A percentile compares a stretch with the other conserved stretches of the same genome.
phyloP scores from a whole-genome alignment of 2,329 filamentous ascomycete species.

The Fusarium multiceps region DNA sequence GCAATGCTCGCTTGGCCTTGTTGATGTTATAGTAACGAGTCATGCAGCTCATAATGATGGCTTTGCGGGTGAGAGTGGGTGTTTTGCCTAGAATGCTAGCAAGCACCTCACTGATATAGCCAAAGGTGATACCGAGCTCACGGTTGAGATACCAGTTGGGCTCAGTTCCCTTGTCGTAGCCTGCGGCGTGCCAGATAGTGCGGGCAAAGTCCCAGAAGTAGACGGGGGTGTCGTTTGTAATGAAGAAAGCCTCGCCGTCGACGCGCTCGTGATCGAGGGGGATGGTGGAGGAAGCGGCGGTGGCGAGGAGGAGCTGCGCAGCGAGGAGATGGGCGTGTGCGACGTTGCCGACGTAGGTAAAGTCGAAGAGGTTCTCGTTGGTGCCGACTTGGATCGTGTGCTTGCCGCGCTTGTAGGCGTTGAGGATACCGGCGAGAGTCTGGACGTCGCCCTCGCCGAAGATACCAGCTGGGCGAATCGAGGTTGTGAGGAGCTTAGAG shows the following conservation, averaged over 20 bases:
- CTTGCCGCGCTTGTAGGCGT: conserved; percentile 74
- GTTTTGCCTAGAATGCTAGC: conserved; percentile 62
- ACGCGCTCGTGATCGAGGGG: conserved; percentile 79
- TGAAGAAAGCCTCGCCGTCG: conserved; percentile 88
- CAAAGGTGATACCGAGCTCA: conserved; percentile 63
- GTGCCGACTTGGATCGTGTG: conserved; percentile 84
- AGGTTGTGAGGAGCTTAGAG: conserved; percentile 75
- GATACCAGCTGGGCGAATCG: conserved; percentile 88
- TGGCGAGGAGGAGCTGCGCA: conserved; percentile 75
- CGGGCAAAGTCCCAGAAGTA: conserved; percentile 93
- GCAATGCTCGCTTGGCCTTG: conserved; percentile 77
- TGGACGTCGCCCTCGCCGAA: conserved; percentile 91
- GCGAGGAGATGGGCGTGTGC: conserved; percentile 86
- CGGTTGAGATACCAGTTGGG: conserved; percentile 67
- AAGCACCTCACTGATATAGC: conserved; percentile 64
- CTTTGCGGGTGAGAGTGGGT: conserved; percentile 68
- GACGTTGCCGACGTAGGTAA: conserved; percentile 72
- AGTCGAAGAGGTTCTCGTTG: conserved; percentile 72
- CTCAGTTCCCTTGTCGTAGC: conserved; percentile 62
- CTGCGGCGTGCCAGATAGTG: conserved; percentile 76
- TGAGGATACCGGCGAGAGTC: conserved; percentile 77
- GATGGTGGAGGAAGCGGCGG: conserved; percentile 64
- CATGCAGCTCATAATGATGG: conserved; percentile 76
- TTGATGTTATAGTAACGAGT: conserved; percentile 81
- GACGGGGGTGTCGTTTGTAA: conserved; percentile 88